phyloP scores from a whole-genome alignment of 2,329 filamentous ascomycete genomes.

The Graphium sp. region DNA sequence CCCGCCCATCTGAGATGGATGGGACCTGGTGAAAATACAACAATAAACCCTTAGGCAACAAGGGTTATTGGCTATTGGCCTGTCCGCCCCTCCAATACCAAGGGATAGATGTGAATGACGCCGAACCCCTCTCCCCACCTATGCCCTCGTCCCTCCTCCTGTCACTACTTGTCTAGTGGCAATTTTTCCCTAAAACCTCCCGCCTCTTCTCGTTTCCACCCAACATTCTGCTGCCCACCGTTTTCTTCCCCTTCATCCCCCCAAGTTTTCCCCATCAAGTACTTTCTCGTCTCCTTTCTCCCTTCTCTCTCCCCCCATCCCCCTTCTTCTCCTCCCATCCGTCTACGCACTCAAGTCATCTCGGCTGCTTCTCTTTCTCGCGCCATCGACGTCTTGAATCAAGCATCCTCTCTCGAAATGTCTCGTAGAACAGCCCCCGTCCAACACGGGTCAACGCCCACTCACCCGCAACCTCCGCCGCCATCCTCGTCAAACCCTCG shows the following conservation, averaged over 20 bases:
- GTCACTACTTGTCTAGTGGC: too few relatives aligned
- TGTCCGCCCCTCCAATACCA: too few relatives aligned
- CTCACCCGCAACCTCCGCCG: constrained; percentile 16
- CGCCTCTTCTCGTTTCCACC: too few relatives aligned
- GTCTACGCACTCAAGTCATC: constrained; percentile 1
- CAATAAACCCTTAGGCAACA: too few relatives aligned
- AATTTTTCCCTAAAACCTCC: too few relatives aligned
- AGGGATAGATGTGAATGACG: too few relatives aligned
- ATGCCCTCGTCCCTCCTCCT: too few relatives aligned
- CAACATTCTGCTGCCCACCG: background rate
- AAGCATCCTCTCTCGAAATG: constrained; percentile 14
- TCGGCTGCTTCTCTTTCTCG: constrained; percentile 1
- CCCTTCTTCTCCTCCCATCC: constrained; percentile 5
- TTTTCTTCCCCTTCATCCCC: constrained; percentile 12
- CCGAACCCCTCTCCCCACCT: too few relatives aligned
- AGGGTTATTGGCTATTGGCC: too few relatives aligned
- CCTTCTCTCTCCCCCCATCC: constrained; percentile 7
- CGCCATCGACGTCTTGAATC: too few relatives aligned
- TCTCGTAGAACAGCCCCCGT: constrained; percentile 17
- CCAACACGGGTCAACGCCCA: constrained; percentile 13
- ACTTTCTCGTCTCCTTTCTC: constrained; percentile 5
- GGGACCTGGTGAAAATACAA: too few relatives aligned
- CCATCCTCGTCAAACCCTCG: constrained; percentile 19
- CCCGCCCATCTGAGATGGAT: too few relatives aligned
- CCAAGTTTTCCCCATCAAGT: constrained; percentile 9